Evolutionary conservation across 352 stramenopile species (phyloP).

Genomic region (Lagenidium sp.): DNA sequence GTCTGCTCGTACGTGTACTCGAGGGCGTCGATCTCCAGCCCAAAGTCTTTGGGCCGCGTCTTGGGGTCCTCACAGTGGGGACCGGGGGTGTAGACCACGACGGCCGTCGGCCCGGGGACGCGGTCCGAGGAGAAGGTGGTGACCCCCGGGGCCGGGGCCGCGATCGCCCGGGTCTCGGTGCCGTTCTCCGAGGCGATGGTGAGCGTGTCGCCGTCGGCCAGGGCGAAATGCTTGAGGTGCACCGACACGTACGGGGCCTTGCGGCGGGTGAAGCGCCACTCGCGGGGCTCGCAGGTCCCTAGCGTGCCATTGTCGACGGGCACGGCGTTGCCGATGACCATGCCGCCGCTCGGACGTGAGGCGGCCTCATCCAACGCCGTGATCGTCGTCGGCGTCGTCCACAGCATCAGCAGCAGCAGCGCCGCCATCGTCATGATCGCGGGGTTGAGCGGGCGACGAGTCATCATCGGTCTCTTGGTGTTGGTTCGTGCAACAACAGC

Average conservation of each 20-base stretch:
- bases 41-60: slow-evolving; percentile 9
- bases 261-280: slow-evolving; percentile 14
- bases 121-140: slow-evolving; percentile 8
- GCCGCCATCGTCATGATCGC: no score
- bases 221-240: slow-evolving; percentile 20
- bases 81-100: slow-evolving; percentile 12
- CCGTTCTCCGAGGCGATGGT: slow-evolving; percentile 11
- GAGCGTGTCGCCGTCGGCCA: slow-evolving; percentile 15
- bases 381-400: background rate
- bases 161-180: slow-evolving; percentile 6
- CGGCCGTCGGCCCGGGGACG: slow-evolving; percentile 6
- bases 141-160: slow-evolving; percentile 1
- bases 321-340: slow-evolving; percentile 23
- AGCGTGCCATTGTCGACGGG: slow-evolving; percentile 24
- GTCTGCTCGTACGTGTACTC: slow-evolving; percentile 19
- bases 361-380: background rate
- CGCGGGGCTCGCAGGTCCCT: slow-evolving; percentile 9
- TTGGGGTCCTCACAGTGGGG: background rate
- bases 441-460: no score
- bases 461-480: no score
- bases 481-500: no score
- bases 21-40: slow-evolving; percentile 19
- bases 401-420: no score
- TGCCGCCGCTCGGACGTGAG: slow-evolving; percentile 7
- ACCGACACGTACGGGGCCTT: slow-evolving; percentile 21